Percentiles rank a stretch among this genome's conserved stretches.
Conservation (phyloP, 257 asterid species). For the Solanum pimpinellifolium region DNA sequence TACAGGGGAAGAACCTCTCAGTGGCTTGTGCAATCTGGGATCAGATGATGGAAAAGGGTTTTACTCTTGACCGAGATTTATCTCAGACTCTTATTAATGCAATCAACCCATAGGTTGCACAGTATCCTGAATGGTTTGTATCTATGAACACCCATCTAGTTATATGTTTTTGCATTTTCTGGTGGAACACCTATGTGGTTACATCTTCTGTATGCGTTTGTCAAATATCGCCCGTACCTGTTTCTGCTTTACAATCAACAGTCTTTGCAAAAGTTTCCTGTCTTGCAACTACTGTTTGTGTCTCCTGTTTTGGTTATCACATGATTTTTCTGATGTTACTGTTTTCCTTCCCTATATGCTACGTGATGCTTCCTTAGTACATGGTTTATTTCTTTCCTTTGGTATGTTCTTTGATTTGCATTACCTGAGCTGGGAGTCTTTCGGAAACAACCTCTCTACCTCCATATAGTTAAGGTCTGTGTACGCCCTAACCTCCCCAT, state of each 20-base stretch:
- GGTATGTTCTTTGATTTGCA: background rate
- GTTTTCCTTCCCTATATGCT: background rate
- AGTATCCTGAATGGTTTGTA: slow-evolving; percentile 10
- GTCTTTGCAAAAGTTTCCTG: background rate
- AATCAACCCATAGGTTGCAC: slow-evolving; percentile 30
- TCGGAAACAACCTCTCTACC: background rate
- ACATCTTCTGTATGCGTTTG: background rate
- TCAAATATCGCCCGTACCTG: background rate
- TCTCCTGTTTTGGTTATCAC: background rate
- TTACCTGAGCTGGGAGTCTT: background rate
- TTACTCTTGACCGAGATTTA: slow-evolving; percentile 70
- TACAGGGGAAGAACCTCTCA: slow-evolving; percentile 51
- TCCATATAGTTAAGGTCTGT: background rate
- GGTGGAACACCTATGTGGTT: background rate
- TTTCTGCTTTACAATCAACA: background rate
- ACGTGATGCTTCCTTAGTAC: background rate
- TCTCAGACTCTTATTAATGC: slow-evolving; percentile 57
- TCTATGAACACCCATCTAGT: background rate
- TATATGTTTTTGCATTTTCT: background rate
- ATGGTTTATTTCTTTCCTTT: background rate
- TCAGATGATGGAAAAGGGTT: slow-evolving; percentile 92
- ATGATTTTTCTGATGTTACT: background rate
- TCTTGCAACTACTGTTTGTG: background rate
- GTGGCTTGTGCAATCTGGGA: slow-evolving; percentile 87
- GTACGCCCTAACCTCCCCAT: background rate